Evolutionary conservation across 1,284 basidiomycete species (phyloP).

Genomic region (Apiotrichum sp.): DNA sequence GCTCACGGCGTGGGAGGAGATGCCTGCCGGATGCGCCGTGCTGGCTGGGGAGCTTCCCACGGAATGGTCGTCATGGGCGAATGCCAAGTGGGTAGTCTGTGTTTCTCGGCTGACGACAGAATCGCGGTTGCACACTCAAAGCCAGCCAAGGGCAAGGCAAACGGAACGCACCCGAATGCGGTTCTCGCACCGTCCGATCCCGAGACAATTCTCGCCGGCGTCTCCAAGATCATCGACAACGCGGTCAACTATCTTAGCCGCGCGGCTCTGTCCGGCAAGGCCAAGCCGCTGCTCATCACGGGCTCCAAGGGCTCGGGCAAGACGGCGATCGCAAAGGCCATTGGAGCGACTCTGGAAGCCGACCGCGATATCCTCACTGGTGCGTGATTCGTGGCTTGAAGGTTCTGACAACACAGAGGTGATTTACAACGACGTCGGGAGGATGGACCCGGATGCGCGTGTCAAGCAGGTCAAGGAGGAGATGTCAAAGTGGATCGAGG

Average conservation of each 20-base stretch:
- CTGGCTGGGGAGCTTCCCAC: constrained; percentile 46
- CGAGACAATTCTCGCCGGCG: constrained; percentile 54
- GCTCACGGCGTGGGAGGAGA: constrained; percentile 31
- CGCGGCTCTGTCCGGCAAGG: constrained; percentile 6
- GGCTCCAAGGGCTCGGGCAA: constrained; percentile 59
- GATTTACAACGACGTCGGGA: constrained; percentile 33
- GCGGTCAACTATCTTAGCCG: constrained; percentile 29
- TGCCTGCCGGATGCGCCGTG: constrained; percentile 61
- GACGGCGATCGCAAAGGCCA: constrained; percentile 64
- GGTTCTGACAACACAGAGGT: constrained; percentile 50
- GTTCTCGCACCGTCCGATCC: not conserved
- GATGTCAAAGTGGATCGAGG: constrained; percentile 69
- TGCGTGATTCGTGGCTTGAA: constrained; percentile 21
- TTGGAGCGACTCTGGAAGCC: constrained; percentile 58
- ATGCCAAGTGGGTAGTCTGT: constrained; percentile 50
- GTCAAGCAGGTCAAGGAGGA: constrained; percentile 56
- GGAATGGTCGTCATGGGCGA: constrained; percentile 61
- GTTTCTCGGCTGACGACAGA: not conserved
- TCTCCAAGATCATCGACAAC: constrained; percentile 35
- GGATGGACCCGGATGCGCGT: constrained; percentile 32
- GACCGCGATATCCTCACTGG: constrained; percentile 60
- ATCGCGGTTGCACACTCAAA: constrained; percentile 17
- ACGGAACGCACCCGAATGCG: constrained; percentile 8
- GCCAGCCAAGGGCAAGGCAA: constrained; percentile 13
- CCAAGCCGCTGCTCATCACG: constrained; percentile 47